These are phyloP conservation scores for Claviceps arundinis DNA, from an alignment of 2,329 filamentous ascomycete genomes.

Conservation along the genomic window DNA sequence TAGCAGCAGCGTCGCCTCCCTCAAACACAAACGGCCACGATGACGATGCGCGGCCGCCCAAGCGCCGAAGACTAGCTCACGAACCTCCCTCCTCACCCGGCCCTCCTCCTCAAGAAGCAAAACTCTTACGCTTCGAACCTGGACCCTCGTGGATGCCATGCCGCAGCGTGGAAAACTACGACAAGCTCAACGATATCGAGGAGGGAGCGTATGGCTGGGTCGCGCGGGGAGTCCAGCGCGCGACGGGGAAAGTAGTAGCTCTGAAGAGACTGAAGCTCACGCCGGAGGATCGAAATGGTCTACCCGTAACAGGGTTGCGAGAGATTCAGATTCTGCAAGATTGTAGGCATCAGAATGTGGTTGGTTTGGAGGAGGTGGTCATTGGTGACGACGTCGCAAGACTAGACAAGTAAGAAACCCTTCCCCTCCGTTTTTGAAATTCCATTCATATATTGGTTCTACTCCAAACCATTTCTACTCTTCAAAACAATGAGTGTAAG, in stretches of 20 bases:
- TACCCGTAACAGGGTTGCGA: constrained; percentile 82
- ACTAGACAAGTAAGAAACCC: constrained; percentile 35
- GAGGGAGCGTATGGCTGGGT: constrained; percentile 96
- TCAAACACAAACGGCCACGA: constrained; percentile 12
- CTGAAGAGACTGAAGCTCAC: constrained; percentile 92
- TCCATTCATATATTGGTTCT: neutral
- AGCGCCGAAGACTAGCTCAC: constrained; percentile 46
- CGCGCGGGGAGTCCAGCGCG: constrained; percentile 62
- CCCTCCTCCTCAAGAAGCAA: constrained; percentile 18
- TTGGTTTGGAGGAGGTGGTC: constrained; percentile 71
- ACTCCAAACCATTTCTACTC: neutral
- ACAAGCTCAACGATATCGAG: constrained; percentile 91
- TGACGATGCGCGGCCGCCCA: constrained; percentile 37
- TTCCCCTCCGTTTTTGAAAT: neutral
- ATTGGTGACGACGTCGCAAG: constrained; percentile 48
- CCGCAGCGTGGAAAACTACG: constrained; percentile 74
- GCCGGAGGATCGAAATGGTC: constrained; percentile 54
- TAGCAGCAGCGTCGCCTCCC: neutral
- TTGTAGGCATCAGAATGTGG: constrained; percentile 70
- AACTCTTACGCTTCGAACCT: constrained; percentile 56
- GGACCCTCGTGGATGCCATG: constrained; percentile 54
- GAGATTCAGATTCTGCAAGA: constrained; percentile 87
- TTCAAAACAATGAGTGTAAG: neutral
- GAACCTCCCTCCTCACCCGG: constrained; percentile 6
- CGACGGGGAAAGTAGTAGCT: constrained; percentile 70